phyloP scores from a whole-genome alignment of 2,329 filamentous ascomycete genomes.

The Pseudogymnoascus verrucosus region DNA sequence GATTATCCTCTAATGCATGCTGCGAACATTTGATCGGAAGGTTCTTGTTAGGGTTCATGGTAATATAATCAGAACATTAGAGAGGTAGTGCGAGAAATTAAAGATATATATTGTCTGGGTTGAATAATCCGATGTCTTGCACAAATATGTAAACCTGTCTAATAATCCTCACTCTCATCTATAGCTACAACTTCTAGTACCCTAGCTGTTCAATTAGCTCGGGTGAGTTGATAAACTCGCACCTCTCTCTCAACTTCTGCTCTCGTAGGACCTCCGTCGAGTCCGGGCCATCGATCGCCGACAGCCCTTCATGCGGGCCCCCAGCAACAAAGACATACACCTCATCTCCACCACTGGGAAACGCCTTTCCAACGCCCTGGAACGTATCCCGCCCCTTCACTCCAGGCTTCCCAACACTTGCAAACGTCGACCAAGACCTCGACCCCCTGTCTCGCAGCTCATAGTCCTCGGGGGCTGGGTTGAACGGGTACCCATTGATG shows the following conservation, averaged over 20 bases:
- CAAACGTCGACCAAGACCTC: conserved; percentile 41
- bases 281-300: conserved; percentile 30
- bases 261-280: conserved; percentile 17
- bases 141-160: not conserved
- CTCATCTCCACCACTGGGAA: conserved; percentile 19
- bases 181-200: conserved; percentile 10
- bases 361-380: conserved; percentile 34
- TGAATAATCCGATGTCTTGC: not conserved
- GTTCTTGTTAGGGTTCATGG: not conserved
- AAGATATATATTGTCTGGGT: not conserved
- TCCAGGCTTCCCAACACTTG: conserved; percentile 31
- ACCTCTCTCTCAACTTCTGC: conserved; percentile 40
- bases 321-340: conserved; percentile 37
- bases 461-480: conserved; percentile 33
- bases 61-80: not conserved
- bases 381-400: conserved; percentile 31
- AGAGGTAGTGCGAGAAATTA: not conserved
- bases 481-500: conserved; percentile 27
- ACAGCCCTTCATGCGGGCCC: conserved; percentile 36
- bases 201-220: conserved; percentile 34
- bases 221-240: conserved; percentile 32
- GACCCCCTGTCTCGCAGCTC: conserved; percentile 33
- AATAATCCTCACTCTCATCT: no score
- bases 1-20: not conserved
- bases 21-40: not conserved